Conservation (phyloP, 768 basidiomycete species). For the Calocybe cyanea region DNA sequence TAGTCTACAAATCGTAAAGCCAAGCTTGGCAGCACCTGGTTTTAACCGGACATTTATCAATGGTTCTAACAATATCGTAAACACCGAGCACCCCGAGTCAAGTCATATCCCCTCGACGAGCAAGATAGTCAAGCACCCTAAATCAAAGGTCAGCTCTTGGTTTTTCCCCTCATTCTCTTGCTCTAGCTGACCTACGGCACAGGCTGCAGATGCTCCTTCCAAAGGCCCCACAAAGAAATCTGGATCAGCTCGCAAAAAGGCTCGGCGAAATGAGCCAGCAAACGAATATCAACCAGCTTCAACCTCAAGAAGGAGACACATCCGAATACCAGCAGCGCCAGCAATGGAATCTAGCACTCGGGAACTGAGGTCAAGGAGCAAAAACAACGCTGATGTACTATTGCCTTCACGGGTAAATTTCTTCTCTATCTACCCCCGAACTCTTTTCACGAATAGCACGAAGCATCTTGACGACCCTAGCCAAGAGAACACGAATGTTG, state of each 20-base stretch:
- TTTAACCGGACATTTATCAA: constrained; percentile 6
- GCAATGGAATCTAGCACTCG: constrained; percentile 33
- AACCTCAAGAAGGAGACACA: constrained; percentile 35
- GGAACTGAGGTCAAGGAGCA: constrained; percentile 43
- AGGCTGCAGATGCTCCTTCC: constrained; percentile 9
- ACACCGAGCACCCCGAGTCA: constrained; percentile 27
- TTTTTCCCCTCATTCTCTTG: neutral
- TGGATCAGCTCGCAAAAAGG: constrained; percentile 11
- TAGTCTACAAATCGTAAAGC: constrained; percentile 26
- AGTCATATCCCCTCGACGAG: constrained; percentile 18
- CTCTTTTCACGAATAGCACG: constrained; percentile 17
- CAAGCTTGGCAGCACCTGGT: constrained; percentile 7
- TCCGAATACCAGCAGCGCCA: constrained; percentile 16
- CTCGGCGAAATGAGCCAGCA: constrained; percentile 21
- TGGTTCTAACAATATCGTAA: constrained; percentile 19
- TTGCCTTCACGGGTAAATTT: constrained; percentile 34
- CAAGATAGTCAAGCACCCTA: constrained; percentile 14
- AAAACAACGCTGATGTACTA: constrained; percentile 32
- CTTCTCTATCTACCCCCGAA: neutral
- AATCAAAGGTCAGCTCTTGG: constrained; percentile 15
- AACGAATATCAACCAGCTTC: constrained; percentile 31
- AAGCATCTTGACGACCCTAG: constrained; percentile 23
- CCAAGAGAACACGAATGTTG: constrained; percentile 17
- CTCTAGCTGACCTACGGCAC: neutral
- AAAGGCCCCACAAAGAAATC: constrained; percentile 12